Percentiles rank a stretch among this genome's conserved stretches.
These are phyloP conservation scores for Hypoxylon fuscum DNA, from an alignment of 495 filamentous ascomycete species.

Conservation along the genomic window DNA sequence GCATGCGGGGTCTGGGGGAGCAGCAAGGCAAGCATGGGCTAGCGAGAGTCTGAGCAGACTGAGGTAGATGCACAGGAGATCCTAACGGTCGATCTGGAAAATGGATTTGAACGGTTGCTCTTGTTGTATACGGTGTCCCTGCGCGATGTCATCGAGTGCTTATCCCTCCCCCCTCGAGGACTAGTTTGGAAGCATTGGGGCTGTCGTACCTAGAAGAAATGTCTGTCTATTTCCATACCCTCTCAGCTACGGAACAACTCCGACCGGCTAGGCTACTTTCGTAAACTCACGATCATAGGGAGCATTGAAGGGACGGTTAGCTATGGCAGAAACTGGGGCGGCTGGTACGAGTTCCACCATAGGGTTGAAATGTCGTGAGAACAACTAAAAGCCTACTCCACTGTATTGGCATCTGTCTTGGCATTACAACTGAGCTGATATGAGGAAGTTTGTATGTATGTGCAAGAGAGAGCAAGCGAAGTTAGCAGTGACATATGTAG, in stretches of 20 bases:
- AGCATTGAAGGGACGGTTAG: slow-evolving; percentile 2
- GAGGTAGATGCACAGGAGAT: slow-evolving; percentile 33
- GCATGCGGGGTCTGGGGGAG: slow-evolving; percentile 31
- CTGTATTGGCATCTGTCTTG: slow-evolving; percentile 30
- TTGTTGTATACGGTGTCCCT: slow-evolving; percentile 9
- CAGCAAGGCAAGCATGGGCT: slow-evolving; percentile 28
- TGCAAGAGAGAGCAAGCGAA: neutral
- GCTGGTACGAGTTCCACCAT: slow-evolving; percentile 21
- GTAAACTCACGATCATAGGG: slow-evolving; percentile 31
- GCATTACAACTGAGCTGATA: slow-evolving; percentile 18
- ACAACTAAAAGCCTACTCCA: slow-evolving; percentile 19
- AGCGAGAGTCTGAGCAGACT: slow-evolving; percentile 22
- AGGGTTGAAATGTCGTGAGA: slow-evolving; percentile 21
- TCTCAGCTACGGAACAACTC: slow-evolving; percentile 26
- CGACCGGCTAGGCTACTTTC: slow-evolving; percentile 29
- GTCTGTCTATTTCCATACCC: slow-evolving; percentile 6
- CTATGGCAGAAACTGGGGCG: slow-evolving; percentile 7
- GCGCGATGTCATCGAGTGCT: slow-evolving; percentile 1
- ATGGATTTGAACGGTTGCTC: neutral
- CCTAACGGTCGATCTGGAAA: slow-evolving; percentile 29
- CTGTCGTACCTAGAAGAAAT: neutral
- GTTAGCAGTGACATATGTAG: slow-evolving; percentile 7
- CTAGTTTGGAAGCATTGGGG: neutral
- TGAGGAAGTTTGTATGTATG: neutral
- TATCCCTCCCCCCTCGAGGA: neutral